Evolutionary conservation across 257 asterid genomes (phyloP).

Genomic region (Solanum arcanum): DNA sequence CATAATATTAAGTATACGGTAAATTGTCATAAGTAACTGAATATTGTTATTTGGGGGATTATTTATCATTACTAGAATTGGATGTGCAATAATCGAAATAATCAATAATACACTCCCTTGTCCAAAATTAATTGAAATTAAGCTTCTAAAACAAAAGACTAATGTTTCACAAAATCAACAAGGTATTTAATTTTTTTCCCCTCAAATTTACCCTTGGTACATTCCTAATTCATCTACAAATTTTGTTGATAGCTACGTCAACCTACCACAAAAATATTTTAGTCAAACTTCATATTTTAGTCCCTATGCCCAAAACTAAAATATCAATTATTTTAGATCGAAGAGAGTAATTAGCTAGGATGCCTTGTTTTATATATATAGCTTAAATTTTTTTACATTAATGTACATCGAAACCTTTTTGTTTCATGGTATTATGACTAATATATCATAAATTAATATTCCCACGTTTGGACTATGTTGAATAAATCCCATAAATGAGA

Average conservation of each 20-base stretch:
- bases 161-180: not conserved
- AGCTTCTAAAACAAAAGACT: not conserved
- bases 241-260: not conserved
- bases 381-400: no score
- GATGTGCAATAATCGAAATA: not conserved
- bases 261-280: not conserved
- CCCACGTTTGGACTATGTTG: not conserved
- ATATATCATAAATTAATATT: not conserved
- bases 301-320: not conserved
- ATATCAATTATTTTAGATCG: not conserved
- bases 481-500: not conserved
- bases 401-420: no score
- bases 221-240: not conserved
- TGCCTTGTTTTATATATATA: not conserved
- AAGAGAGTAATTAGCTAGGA: not conserved
- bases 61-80: not conserved
- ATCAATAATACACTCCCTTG: not conserved
- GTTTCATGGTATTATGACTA: not conserved
- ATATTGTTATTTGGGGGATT: not conserved
- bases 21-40: not conserved
- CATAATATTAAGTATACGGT: not conserved
- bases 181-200: not conserved
- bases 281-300: not conserved
- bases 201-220: not conserved
- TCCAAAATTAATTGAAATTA: not conserved